Evolutionary conservation across 2,329 filamentous ascomycete genomes (phyloP).

Genomic region (Neofusicoccum ribis): DNA sequence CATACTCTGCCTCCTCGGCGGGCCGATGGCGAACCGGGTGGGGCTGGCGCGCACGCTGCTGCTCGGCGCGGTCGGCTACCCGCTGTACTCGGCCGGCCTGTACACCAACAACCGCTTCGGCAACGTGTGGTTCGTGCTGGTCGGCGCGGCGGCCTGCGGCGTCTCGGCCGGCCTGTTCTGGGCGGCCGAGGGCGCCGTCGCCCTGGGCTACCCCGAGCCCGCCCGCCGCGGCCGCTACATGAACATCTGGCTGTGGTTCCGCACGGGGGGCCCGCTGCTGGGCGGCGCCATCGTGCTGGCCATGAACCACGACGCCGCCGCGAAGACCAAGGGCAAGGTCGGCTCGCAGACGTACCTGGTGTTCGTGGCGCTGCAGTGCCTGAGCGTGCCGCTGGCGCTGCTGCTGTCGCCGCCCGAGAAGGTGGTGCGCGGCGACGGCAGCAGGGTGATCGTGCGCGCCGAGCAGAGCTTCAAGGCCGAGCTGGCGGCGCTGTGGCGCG

Average conservation of each 20-base stretch:
- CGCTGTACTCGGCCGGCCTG: slow-evolving; percentile 49
- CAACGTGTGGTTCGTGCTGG: slow-evolving; percentile 53
- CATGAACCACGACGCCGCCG: slow-evolving; percentile 40
- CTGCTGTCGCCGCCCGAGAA: slow-evolving; percentile 44
- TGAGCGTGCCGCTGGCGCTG: slow-evolving; percentile 40
- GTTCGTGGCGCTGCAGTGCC: slow-evolving; percentile 44
- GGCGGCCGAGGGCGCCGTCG: slow-evolving; percentile 53
- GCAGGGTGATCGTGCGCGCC: slow-evolving; percentile 38
- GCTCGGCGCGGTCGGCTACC: slow-evolving; percentile 50
- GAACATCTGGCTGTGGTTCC: slow-evolving; percentile 53
- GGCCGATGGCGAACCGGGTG: slow-evolving; percentile 52
- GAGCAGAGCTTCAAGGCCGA: slow-evolving; percentile 44
- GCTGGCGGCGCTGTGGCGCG: slow-evolving; percentile 38
- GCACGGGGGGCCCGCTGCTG: slow-evolving; percentile 51
- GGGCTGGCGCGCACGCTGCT: slow-evolving; percentile 49
- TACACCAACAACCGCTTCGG: slow-evolving; percentile 54
- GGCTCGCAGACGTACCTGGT: slow-evolving; percentile 44
- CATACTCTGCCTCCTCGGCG: slow-evolving; percentile 51
- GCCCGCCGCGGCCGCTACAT: slow-evolving; percentile 50
- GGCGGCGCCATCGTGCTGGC: slow-evolving; percentile 50
- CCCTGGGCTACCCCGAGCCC: slow-evolving; percentile 52
- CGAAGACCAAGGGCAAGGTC: slow-evolving; percentile 36
- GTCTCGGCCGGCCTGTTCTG: slow-evolving; percentile 54
- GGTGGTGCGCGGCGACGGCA: slow-evolving; percentile 45
- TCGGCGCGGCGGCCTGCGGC: slow-evolving; percentile 52